Percentiles rank a stretch among this genome's conserved stretches.
These are phyloP conservation scores for Globisporangium lucens DNA, from an alignment of 352 stramenopile genomes.

Conservation along the genomic window DNA sequence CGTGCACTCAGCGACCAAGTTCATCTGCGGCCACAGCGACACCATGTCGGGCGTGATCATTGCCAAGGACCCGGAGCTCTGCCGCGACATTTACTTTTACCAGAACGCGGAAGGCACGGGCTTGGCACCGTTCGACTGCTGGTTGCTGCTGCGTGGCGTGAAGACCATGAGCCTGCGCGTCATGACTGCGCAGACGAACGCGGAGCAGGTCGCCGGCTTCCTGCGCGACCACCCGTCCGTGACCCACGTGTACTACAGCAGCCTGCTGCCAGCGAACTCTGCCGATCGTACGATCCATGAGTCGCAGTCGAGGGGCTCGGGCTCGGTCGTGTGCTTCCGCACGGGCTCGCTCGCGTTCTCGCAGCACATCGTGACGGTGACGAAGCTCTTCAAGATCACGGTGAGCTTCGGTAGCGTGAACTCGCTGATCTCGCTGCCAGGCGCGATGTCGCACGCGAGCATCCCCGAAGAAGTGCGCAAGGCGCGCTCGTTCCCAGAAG, in stretches of 20 bases:
- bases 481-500: constrained; percentile 89
- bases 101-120: constrained; percentile 90
- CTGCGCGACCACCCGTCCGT: constrained; percentile 85
- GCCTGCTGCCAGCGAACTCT: constrained; percentile 63
- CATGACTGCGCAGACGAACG: constrained; percentile 85
- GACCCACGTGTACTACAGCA: constrained; percentile 90
- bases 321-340: constrained; percentile 90
- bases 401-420: constrained; percentile 92
- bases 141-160: constrained; percentile 84
- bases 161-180: constrained; percentile 89
- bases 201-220: constrained; percentile 86
- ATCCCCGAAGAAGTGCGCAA: constrained; percentile 92
- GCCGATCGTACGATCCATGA: constrained; percentile 81
- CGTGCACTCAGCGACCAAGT: constrained; percentile 98
- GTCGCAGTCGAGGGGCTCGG: constrained; percentile 76
- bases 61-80: constrained; percentile 76
- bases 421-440: constrained; percentile 90
- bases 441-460: constrained; percentile 95
- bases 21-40: constrained; percentile 96
- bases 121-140: constrained; percentile 89
- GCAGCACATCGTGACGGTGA: constrained; percentile 88
- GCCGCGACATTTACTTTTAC: constrained; percentile 86
- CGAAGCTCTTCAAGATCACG: constrained; percentile 95
- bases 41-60: constrained; percentile 94
- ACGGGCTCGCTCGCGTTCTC: constrained; percentile 85